These are phyloP conservation scores for Phyllostachys edulis DNA, from an alignment of 176 grass and related monocot genomes.

Conservation along the genomic window DNA sequence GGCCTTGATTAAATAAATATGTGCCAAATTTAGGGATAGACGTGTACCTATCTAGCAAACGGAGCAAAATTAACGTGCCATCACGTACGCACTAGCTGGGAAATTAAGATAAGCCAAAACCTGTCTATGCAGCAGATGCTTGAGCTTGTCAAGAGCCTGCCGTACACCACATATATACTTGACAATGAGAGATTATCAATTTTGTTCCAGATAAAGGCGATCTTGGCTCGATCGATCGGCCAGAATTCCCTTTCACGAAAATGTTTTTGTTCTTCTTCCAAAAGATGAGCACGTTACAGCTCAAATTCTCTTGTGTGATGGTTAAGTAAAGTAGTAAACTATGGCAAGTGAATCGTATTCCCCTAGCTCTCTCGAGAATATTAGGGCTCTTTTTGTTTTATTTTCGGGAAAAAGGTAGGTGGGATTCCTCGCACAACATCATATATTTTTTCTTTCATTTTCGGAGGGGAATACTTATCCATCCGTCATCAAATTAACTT, in stretches of 20 bases:
- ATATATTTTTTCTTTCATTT: neutral
- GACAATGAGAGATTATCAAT: conserved; percentile 37
- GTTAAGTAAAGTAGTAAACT: conserved; percentile 44
- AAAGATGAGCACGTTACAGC: conserved; percentile 28
- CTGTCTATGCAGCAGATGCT: conserved; percentile 41
- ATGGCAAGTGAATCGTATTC: conserved; percentile 52
- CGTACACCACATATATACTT: conserved; percentile 64
- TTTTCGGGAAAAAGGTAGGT: conserved; percentile 43
- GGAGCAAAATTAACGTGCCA: conserved; percentile 4
- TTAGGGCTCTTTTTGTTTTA: conserved; percentile 37
- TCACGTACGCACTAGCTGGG: conserved; percentile 20
- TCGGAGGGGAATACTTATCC: conserved; percentile 34
- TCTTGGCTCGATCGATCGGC: conserved; percentile 23
- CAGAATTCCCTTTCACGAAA: conserved; percentile 36
- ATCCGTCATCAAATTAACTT: neutral
- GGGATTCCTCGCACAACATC: conserved; percentile 45
- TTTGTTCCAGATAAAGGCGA: conserved; percentile 29
- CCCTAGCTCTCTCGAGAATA: conserved; percentile 16
- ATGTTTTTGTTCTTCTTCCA: neutral
- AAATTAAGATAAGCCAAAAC: no score
- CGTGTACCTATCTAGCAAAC: neutral
- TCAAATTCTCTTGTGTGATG: conserved; percentile 49
- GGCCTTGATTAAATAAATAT: neutral
- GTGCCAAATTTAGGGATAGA: neutral
- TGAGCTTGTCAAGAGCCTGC: conserved; percentile 36